A percentile compares a stretch with the other conserved stretches of the same genome.
Evolutionary conservation across 2,329 filamentous ascomycete genomes (phyloP).

Genomic region (Beauveria australis): DNA sequence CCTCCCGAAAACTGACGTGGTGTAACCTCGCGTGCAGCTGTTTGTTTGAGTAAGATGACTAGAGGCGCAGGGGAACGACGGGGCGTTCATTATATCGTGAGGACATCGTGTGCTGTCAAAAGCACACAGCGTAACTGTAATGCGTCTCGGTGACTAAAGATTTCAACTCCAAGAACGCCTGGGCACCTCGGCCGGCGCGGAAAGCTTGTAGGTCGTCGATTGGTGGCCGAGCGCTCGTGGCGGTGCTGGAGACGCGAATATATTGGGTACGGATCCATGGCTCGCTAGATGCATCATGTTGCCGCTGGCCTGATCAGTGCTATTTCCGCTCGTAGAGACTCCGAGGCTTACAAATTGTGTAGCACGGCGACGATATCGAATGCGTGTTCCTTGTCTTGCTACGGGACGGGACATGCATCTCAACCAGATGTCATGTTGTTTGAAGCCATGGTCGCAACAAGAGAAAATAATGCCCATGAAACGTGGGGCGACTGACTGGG

Average conservation of each 20-base stretch:
- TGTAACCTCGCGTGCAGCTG: not conserved
- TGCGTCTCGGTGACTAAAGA: not conserved
- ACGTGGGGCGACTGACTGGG: not conserved
- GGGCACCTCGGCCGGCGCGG: not conserved
- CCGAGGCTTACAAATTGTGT: not conserved
- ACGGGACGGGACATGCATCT: no score
- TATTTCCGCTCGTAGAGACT: not conserved
- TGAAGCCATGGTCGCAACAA: not conserved
- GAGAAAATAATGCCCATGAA: not conserved
- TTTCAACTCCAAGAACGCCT: not conserved
- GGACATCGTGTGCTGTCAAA: not conserved
- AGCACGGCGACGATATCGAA: no score
- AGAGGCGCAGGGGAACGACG: not conserved
- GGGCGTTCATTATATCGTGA: not conserved
- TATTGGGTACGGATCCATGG: not conserved
- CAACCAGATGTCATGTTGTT: no score
- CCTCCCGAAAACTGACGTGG: not conserved
- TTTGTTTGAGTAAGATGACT: not conserved
- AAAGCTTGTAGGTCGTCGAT: not conserved
- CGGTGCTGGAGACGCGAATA: not conserved
- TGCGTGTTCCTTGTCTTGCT: no score
- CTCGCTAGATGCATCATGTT: not conserved
- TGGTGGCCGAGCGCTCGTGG: not conserved
- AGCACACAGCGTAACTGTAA: not conserved
- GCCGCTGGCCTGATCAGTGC: not conserved